Base-by-base conservation (phyloP, 2,329 filamentous ascomycete species). In the Aurifilum marmelostoma region DNA sequence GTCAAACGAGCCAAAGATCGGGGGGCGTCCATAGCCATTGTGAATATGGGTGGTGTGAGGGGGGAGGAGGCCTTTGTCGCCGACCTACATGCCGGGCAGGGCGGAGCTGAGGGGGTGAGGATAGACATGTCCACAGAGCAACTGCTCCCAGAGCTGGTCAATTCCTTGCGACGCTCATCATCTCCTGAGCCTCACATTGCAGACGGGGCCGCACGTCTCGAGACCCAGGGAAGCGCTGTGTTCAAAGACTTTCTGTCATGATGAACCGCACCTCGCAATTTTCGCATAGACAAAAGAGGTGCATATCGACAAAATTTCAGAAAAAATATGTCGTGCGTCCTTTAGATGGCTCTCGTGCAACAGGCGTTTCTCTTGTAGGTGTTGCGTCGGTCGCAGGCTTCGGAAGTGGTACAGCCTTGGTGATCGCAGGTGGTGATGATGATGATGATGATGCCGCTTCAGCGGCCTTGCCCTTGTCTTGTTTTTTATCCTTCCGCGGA, bases 21-120 rank as follows among this genome's bases (percentile, higher is more conserved):
- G 72, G 89, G 89, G 0, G 95, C 97, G 88, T 90, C 93, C 21
- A 92, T 98, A 76, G 94, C 90, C 0, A 90, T 97, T 56, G 82
- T 97, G 69, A 98, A 97, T 75, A 85, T 97, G 69, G 92, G 93
- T n/a, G 92, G 93, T 12, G 89, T 94, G 34, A 85, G 92, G 74
- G 91, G 92, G 21, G 92, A 97, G 76, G 90, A 93, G n/a, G 80
- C 80, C 3, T 90, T 94, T 74, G 92, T 92, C 73, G 80, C 78
- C 2, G 82, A 86, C 69, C 74, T 92, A 59, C 79, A 85, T n/a
- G 81, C 82, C 1, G 76, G 77, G 2, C 86, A 88, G 72, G 73
- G 73, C 6, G 88, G 88, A 18, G 80, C 81, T 73, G 78, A 81
- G 58, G 87, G 84, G 8, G 84, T 88, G 24, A 83, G 89, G 74